phyloP scores from a whole-genome alignment of 768 basidiomycete species.

The Lentinula boryana region DNA sequence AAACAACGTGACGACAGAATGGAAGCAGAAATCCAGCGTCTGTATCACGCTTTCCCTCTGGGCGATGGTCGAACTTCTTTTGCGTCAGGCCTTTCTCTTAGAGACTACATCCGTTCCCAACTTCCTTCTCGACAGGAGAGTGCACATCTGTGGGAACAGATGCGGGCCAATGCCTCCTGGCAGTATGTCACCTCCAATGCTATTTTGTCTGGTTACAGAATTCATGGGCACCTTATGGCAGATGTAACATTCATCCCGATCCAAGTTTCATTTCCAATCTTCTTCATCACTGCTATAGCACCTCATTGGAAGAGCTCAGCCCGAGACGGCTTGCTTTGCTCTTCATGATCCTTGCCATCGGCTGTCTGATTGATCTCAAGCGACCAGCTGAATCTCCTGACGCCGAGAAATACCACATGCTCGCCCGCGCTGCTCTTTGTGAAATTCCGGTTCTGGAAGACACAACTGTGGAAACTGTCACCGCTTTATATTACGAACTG shows the following conservation, averaged over 20 bases:
- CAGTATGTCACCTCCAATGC: slow-evolving; percentile 34
- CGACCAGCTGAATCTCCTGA: slow-evolving; percentile 42
- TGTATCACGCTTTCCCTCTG: slow-evolving; percentile 55
- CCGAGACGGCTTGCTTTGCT: slow-evolving; percentile 60
- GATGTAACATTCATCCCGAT: slow-evolving; percentile 62
- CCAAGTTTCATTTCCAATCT: slow-evolving; percentile 62
- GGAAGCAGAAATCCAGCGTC: slow-evolving; percentile 37
- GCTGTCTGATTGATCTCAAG: slow-evolving; percentile 57
- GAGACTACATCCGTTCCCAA: slow-evolving; percentile 49
- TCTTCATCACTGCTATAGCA: slow-evolving; percentile 57
- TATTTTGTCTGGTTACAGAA: background rate
- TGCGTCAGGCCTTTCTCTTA: slow-evolving; percentile 46
- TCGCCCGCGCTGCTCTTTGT: slow-evolving; percentile 53
- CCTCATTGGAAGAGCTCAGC: slow-evolving; percentile 44
- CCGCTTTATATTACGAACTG: slow-evolving; percentile 51
- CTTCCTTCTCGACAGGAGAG: slow-evolving; percentile 54
- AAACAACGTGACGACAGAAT: slow-evolving; percentile 18
- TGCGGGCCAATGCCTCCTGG: slow-evolving; percentile 60
- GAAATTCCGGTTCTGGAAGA: slow-evolving; percentile 65
- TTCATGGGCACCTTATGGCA: slow-evolving; percentile 11
- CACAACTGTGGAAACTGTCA: slow-evolving; percentile 59
- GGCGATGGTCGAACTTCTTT: slow-evolving; percentile 35
- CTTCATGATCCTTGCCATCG: slow-evolving; percentile 67
- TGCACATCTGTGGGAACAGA: slow-evolving; percentile 57
- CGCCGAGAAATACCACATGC: slow-evolving; percentile 53